Evolutionary conservation across 345 rosid species (phyloP).

Genomic region (Rhodamnia rubescens): DNA sequence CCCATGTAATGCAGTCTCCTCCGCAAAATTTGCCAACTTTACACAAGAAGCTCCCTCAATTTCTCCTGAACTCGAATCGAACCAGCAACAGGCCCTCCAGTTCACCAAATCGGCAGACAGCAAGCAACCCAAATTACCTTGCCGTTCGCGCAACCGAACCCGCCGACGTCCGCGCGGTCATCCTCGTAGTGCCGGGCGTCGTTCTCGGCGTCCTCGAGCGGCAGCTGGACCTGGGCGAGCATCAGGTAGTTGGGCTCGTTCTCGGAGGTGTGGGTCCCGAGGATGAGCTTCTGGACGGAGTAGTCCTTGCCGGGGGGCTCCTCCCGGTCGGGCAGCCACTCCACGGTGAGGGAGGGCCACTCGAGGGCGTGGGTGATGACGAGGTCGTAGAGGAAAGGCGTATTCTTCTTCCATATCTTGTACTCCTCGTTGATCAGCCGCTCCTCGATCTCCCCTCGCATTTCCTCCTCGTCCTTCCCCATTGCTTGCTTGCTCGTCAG

Average conservation of each 20-base stretch:
- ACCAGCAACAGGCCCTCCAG: background rate
- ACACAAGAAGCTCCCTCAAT: too few relatives aligned
- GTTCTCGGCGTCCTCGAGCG: constrained; percentile 80
- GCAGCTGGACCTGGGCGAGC: constrained; percentile 97
- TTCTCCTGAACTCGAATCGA: too few relatives aligned
- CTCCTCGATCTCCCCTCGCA: constrained; percentile 96
- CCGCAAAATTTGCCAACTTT: too few relatives aligned
- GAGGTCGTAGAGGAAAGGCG: constrained; percentile 93
- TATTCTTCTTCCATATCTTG: constrained; percentile 99
- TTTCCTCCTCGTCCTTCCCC: constrained; percentile 96
- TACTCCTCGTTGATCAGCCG: constrained; percentile 87
- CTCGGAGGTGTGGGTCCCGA: constrained; percentile 97
- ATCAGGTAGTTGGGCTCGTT: constrained; percentile 93
- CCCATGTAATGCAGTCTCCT: too few relatives aligned
- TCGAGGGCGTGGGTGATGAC: constrained; percentile 96
- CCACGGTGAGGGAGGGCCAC: constrained; percentile 98
- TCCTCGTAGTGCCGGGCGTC: constrained; percentile 94
- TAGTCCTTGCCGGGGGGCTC: constrained; percentile 94
- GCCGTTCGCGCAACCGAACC: constrained; percentile 80
- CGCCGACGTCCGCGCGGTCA: constrained; percentile 71
- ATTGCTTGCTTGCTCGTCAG: constrained; percentile 8
- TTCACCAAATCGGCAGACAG: too few relatives aligned
- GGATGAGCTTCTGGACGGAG: constrained; percentile 94
- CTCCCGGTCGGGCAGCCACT: constrained; percentile 90
- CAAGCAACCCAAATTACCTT: constrained; percentile 26